Evolutionary conservation across 371 early-diverging fungal genomes (phyloP).

Genomic region (Apophysomyces sp.): DNA sequence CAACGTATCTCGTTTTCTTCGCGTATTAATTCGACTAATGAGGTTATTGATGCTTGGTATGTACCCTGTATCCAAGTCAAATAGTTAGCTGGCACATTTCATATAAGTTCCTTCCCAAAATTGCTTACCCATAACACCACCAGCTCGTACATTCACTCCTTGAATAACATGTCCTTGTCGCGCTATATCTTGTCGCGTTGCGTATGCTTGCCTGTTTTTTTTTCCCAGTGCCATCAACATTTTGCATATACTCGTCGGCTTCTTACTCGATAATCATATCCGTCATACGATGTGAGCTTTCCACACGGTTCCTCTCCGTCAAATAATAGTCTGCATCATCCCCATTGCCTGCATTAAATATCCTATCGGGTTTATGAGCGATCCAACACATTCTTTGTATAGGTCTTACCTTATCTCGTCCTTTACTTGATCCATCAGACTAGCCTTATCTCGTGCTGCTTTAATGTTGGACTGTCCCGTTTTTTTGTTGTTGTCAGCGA

Average conservation of each 20-base stretch:
- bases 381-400: neutral
- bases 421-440: conserved; percentile 59
- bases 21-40: conserved; percentile 61
- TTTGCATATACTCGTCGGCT: neutral
- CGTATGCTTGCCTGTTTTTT: conserved; percentile 59
- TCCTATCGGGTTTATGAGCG: conserved; percentile 14
- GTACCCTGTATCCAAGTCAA: conserved; percentile 28
- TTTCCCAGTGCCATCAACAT: neutral
- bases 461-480: conserved; percentile 50
- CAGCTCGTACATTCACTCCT: conserved; percentile 49
- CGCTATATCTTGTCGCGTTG: conserved; percentile 56
- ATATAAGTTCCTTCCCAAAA: neutral
- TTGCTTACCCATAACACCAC: conserved; percentile 48
- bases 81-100: neutral
- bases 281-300: conserved; percentile 62
- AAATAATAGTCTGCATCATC: conserved; percentile 55
- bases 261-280: conserved; percentile 67
- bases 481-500: no score
- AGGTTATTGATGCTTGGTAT: conserved; percentile 66
- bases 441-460: conserved; percentile 59
- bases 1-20: conserved; percentile 61
- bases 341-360: conserved; percentile 41
- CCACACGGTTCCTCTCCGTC: conserved; percentile 60
- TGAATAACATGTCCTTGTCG: conserved; percentile 53
- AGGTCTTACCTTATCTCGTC: conserved; percentile 52